Evolutionary conservation across 2,329 filamentous ascomycete genomes (phyloP).

Genomic region (Lasiodiplodia theobromae): DNA sequence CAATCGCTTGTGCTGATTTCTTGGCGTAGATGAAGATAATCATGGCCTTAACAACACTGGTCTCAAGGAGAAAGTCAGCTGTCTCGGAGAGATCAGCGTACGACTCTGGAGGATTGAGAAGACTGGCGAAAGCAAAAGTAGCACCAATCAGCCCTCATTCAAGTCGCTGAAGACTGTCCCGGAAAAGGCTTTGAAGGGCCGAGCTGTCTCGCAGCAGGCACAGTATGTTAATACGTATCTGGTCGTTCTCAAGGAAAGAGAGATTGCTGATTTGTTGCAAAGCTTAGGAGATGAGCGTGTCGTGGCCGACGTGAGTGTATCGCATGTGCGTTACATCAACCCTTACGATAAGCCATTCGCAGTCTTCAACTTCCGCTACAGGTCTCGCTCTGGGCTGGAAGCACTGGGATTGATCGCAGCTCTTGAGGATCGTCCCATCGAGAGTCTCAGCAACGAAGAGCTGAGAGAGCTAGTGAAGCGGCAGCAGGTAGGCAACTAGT

Average conservation of each 20-base stretch:
- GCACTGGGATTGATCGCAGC: constrained; percentile 42
- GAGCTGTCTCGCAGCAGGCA: constrained; percentile 35
- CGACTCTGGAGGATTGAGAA: constrained; percentile 32
- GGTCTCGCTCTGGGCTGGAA: constrained; percentile 40
- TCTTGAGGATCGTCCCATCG: constrained; percentile 35
- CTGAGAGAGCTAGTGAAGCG: constrained; percentile 35
- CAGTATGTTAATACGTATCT: constrained; percentile 25
- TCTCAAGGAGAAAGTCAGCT: not conserved
- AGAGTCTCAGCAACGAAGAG: constrained; percentile 36
- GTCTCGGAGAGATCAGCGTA: constrained; percentile 34
- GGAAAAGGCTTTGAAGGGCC: constrained; percentile 37
- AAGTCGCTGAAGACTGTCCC: constrained; percentile 25
- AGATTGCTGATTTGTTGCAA: not conserved
- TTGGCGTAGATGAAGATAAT: not conserved
- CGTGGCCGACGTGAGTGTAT: not conserved
- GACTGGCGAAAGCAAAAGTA: too few relatives aligned
- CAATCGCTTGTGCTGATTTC: not conserved
- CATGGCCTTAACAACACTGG: not conserved
- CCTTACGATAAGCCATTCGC: constrained; percentile 33
- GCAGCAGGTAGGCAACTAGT: constrained; percentile 31
- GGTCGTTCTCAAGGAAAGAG: too few relatives aligned
- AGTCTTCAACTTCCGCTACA: constrained; percentile 40
- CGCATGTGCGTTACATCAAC: constrained; percentile 28
- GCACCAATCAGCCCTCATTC: too few relatives aligned
- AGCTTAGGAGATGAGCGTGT: constrained; percentile 1